Base-by-base conservation (phyloP, 352 stramenopile genomes). In the Pythium guiyangense region DNA sequence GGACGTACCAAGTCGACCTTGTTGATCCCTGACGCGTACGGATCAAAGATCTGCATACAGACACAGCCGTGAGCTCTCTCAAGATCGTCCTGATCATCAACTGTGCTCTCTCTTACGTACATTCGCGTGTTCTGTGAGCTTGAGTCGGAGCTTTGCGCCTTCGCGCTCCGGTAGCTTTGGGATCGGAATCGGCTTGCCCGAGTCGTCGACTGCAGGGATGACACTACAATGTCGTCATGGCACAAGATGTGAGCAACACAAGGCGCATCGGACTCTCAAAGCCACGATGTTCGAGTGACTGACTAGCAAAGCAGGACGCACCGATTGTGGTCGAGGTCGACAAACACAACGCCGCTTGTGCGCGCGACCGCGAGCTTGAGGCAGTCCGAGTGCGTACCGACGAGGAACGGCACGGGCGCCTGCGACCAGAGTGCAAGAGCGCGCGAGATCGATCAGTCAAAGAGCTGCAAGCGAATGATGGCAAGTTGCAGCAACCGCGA, bases 281-380 rank as follows among this genome's bases (percentile, higher is more conserved):
- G 26, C 20, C 15, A 39, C 27, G 47, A 39, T 12, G 27, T 27
- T 22, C 22, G 4, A 10, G 4, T n/a, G 11, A 5, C 4, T 22
- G 46, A 37, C 25, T 3, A 29, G 14, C 2, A 20, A 11, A 4
- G 14, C 15, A 14, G 5, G 9, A 62, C 57, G 22, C 62, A 88
- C 79, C 79, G 71, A 57, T 98, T 97, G 49, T 92, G 79, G 64
- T 99, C 94, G 15, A 98, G 62, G 76, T 98, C 93, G 1, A 99
- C 90, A 49, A 97, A 97, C 6, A 98, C 78, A 8, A 98, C 90
- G 10, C 87, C 90, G 12, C 62, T 77, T 1, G 91, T 82, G 69
- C 83, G 71, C 29, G 67, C 60, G n/a, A 69, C 69, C 11, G 77
- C 67, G 53, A 79, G 70, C 18, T 82, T 88, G 31, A 95, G 64